Evolutionary conservation across 148 eudicot species (phyloP).

Genomic region (Camellia sinensis): DNA sequence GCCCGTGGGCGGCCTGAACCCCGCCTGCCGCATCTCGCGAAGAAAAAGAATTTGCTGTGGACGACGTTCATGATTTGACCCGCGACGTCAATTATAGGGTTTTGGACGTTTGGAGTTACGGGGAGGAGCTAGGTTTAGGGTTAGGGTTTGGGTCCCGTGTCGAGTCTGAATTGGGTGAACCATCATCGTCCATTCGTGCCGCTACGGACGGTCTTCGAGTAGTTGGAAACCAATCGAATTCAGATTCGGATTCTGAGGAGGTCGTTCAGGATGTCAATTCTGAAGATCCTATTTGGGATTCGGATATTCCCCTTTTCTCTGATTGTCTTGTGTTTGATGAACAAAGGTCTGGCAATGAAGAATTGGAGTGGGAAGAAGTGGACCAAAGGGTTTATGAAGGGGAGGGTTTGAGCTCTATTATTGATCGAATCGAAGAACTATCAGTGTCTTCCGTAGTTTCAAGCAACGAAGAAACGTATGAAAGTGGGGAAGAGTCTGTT

Average conservation of each 20-base stretch:
- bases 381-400: conserved; percentile 33
- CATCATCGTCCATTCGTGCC: neutral
- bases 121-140: conserved; percentile 48
- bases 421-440: conserved; percentile 47
- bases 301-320: conserved; percentile 51
- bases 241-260: conserved; percentile 54
- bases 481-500: conserved; percentile 32
- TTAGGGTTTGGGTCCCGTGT: conserved; percentile 31
- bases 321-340: conserved; percentile 48
- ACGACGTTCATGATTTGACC: neutral
- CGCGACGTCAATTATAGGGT: conserved; percentile 24
- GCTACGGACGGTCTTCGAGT: conserved; percentile 53
- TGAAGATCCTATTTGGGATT: conserved; percentile 26
- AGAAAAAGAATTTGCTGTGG: neutral
- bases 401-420: conserved; percentile 37
- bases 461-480: conserved; percentile 31
- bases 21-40: conserved; percentile 29
- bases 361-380: conserved; percentile 47
- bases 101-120: conserved; percentile 18
- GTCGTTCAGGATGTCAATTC: conserved; percentile 22
- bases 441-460: conserved; percentile 43
- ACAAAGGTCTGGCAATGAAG: conserved; percentile 19
- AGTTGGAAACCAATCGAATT: conserved; percentile 59
- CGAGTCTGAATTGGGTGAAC: conserved; percentile 8
- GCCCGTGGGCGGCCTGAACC: too few species aligned